Evolutionary conservation across 2,329 filamentous ascomycete species (phyloP), one percentile per base, ranked within the genome.

Genomic region (Penicillium glabrum): DNA sequence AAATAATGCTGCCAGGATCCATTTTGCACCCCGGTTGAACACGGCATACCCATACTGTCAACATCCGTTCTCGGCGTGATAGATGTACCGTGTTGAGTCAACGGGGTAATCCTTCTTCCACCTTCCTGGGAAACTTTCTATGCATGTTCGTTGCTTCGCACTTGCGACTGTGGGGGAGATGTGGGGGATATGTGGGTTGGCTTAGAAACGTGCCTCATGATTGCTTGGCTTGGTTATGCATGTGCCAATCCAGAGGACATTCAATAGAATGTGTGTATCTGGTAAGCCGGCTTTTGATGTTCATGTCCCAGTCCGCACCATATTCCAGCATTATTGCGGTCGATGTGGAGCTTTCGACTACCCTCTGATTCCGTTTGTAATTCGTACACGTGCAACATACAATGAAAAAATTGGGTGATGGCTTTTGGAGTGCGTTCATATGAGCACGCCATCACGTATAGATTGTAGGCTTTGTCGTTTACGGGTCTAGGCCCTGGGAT

Each of bases 271-370:
- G 21, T 23, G 24, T 24, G 24, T 24, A 24, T 24, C 4, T 52
- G 3, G 45, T 41, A 44, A 71, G 69, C 52, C 74, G 69, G 8
- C 64, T 53, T 45, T 70, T 72, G 10, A 77, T 60, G 3, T 62
- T 61, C 6, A 74, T 61, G 54, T 76, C 74, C 69, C 69, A 76
- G 54, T 76, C 75, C 29, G 71, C 69, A 48, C 76, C 73, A 48
- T 77, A 74, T 53, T 77, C 74, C n/a, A 79, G 75, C 49, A 81
- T 72, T 77, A 81, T 1, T 83, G 84, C 9, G 3, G 35, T 49
- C 5, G 27, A n/a, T 10, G n/a, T 16, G 5, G 45, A 41, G 41
- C 37, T 49, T 27, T 53, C 27, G 10, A 46, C 26, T 13, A 56
- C 44, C 8, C 49, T 52, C 9, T 47, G 24, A 14, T n/a, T n/a